phyloP scores from a whole-genome alignment of 495 filamentous ascomycete genomes.

The Peziza echinospora region DNA sequence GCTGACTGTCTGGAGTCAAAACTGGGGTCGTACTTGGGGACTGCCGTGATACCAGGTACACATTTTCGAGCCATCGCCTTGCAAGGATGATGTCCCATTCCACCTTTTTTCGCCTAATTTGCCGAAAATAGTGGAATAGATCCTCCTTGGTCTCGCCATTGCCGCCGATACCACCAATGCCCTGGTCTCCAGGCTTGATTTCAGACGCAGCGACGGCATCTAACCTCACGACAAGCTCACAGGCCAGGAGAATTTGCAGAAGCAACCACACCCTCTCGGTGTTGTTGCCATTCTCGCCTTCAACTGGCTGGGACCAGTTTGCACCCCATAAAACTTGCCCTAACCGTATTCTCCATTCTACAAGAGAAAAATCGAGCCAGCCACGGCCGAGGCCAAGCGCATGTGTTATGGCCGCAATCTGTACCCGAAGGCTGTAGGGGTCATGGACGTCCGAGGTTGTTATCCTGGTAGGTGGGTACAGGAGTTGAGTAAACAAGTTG shows the following conservation, averaged over 20 bases:
- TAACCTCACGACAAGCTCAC: constrained; percentile 53
- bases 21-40: neutral
- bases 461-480: constrained; percentile 35
- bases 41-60: constrained; percentile 28
- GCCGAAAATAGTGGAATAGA: constrained; percentile 34
- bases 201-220: constrained; percentile 42
- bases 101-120: constrained; percentile 41
- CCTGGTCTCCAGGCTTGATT: constrained; percentile 22
- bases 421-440: constrained; percentile 36
- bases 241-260: constrained; percentile 55
- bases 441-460: constrained; percentile 29
- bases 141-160: constrained; percentile 32
- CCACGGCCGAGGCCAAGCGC: constrained; percentile 32
- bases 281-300: constrained; percentile 25
- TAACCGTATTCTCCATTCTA: constrained; percentile 57
- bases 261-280: constrained; percentile 54
- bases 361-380: constrained; percentile 60
- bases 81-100: constrained; percentile 65
- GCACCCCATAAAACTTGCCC: constrained; percentile 64
- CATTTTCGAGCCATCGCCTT: constrained; percentile 54
- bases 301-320: constrained; percentile 18
- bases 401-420: constrained; percentile 34
- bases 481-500: constrained; percentile 35
- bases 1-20: constrained; percentile 3
- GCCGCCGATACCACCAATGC: constrained; percentile 19